Evolutionary conservation across 306 rosid species (phyloP), one percentile per base, ranked within the genome.

Genomic region (Sicyos baderoa): DNA sequence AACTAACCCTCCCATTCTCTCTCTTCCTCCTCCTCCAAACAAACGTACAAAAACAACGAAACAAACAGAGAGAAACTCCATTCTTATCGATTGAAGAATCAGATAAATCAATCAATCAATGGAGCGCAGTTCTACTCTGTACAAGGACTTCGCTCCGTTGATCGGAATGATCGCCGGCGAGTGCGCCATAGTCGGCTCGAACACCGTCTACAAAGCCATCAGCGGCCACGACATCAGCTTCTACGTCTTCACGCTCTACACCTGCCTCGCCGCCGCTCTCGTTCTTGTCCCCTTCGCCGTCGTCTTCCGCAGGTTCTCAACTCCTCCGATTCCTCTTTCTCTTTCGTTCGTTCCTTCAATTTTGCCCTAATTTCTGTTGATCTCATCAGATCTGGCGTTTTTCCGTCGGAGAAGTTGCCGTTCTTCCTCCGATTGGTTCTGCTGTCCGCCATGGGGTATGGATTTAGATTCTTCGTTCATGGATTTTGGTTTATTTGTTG

Each of bases 181-280:
- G 71, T 79, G 83, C 72, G 60, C 76, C 6, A 76, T 60, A 44
- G 88, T 91, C 55, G 90, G 85, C 45, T 78, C 82, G 0, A 75
- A 53, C 54, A 66, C 73, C 59, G 50, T 85, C 12, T 86, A 79
- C 81, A 91, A 91, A 78, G 81, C 82, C 72, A 95, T 90, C 18
- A 51, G 75, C 18, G 50, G 60, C 18, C 74, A 69, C 67, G 86
- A 92, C 0, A 54, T 85, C 56, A 82, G 84, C 78, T 84, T 73
- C 85, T 81, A 75, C 21, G 89, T 82, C 29, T 85, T 86, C 74
- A 53, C 80, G 3, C 78, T 79, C 49, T 88, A 91, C 72, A 71
- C 89, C 8, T 79, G 44, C 53, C 77, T 74, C 3, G 16, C 83
- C 4, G 77, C 88, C 67, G 70, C 82, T 29, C 55, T 86, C 58